Base-by-base conservation (phyloP, 805 yeast species). In the Suhomyces faveliae region DNA sequence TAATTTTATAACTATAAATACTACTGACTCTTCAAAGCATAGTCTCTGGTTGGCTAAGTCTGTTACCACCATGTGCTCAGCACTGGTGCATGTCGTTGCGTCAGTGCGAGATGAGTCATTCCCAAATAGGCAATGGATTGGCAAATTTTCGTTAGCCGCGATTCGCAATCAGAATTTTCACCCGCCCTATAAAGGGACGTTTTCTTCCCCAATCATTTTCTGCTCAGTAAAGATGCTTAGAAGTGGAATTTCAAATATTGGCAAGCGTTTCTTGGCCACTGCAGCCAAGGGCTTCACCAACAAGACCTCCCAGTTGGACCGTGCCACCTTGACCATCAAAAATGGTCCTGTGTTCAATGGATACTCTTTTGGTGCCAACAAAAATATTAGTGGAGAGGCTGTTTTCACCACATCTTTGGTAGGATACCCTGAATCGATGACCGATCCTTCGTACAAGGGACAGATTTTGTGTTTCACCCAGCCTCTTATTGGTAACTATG, bases 391-490 rank as follows among this genome's bases (percentile, higher is more conserved):
- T 50, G 99, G 99, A 54, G 99, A 94, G 70, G 96, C 97, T 24
- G 99, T 95, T 40, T 94, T 94, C 76, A 89, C 97, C 42, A 95
- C 99, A 27, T 94, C 97, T 6, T 78, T 95, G 68, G 99, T 94
- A 10, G 99, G 99, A 15, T 94, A 94, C 70, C 98, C 99, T 13
- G 99, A 94, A 70, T 88, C 97, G 7, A 90, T 94, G 95, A 94
- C 99, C 19, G 99, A 94, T 69, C 99, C 99, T 33, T 90, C 97
- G 5, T 94, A 94, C 70, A 85, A 84, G 60, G 99, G 99, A 44
- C 99, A 94, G 75, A 94, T 94, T 58, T 81, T 94, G 56, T 96
- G 94, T 51, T 89, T 94, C 73, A 94, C 99, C 6, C 97, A 90
- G 70, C 99, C 99, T 19, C 78, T 94, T 63, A 89, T 94, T 61